phyloP scores from a whole-genome alignment of 2,329 filamentous ascomycete genomes.

The Aspergillus sp. region DNA sequence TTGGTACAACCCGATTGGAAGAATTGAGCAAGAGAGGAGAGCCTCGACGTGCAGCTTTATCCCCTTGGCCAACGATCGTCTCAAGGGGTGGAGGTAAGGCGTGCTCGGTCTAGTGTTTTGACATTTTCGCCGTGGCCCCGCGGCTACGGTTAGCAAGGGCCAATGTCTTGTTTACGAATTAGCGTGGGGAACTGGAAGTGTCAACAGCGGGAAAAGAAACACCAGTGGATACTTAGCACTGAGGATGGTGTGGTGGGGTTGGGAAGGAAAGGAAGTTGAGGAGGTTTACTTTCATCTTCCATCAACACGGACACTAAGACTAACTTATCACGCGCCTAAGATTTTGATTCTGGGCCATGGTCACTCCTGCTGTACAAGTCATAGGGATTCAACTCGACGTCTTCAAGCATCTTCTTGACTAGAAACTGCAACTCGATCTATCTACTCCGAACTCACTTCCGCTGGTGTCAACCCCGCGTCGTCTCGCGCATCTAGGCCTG shows the following conservation, averaged over 20 bases:
- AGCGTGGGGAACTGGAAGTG: not conserved
- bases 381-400: no score
- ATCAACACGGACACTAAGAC: no score
- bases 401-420: no score
- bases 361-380: no score
- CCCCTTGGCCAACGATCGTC: constrained; percentile 2
- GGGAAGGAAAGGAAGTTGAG: no score
- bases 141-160: not conserved
- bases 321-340: no score
- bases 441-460: not conserved
- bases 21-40: not conserved
- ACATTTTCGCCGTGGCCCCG: not conserved
- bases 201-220: not conserved
- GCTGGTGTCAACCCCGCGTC: not conserved
- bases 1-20: not conserved
- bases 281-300: no score
- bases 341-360: no score
- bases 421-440: not conserved
- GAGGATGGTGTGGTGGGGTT: no score
- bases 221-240: not conserved
- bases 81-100: constrained; percentile 11
- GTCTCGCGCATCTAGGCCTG: not conserved
- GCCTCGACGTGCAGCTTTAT: not conserved
- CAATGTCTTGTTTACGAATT: not conserved
- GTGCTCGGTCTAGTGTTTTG: not conserved